A percentile compares a stretch with the other conserved stretches of the same genome.
Conservation (phyloP, 345 rosid species). For the Linum tenue region DNA sequence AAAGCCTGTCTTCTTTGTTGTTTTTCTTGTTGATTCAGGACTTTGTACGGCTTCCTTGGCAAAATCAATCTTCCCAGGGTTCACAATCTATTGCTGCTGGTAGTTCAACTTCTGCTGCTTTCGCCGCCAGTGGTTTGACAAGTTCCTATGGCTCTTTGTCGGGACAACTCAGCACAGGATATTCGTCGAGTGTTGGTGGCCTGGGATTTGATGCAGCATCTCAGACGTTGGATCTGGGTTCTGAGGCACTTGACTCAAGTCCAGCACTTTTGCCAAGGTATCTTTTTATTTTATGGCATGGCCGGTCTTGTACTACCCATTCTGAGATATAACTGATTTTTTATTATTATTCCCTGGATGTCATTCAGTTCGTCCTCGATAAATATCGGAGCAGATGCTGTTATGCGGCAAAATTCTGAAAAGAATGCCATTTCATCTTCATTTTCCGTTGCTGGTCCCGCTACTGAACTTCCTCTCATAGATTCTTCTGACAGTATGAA, state of each 20-base stretch:
- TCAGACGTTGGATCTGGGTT: constrained; percentile 47
- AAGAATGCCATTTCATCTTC: constrained; percentile 33
- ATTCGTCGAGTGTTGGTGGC: constrained; percentile 39
- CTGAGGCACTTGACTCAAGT: constrained; percentile 49
- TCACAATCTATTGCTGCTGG: constrained; percentile 48
- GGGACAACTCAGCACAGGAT: constrained; percentile 43
- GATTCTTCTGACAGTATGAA: constrained; percentile 42
- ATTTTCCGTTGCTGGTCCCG: constrained; percentile 35
- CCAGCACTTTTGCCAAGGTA: constrained; percentile 55
- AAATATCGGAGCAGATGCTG: constrained; percentile 44
- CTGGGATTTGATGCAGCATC: constrained; percentile 46
- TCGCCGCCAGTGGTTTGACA: constrained; percentile 39
- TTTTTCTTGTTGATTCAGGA: constrained; percentile 41
- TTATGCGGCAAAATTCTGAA: constrained; percentile 37
- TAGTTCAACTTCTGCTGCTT: constrained; percentile 43
- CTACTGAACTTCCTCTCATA: constrained; percentile 40
- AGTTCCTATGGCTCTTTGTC: constrained; percentile 41
- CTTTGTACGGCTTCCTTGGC: constrained; percentile 94
- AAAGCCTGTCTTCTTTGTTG: not conserved
- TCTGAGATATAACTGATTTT: not conserved
- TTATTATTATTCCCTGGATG: constrained; percentile 4
- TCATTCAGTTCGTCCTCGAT: constrained; percentile 43
- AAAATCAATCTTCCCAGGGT: constrained; percentile 68
- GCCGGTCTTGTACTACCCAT: not conserved
- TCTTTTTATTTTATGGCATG: constrained; percentile 3